Base-by-base conservation (phyloP, 768 basidiomycete genomes). In the Leccinum subgranulosum region DNA sequence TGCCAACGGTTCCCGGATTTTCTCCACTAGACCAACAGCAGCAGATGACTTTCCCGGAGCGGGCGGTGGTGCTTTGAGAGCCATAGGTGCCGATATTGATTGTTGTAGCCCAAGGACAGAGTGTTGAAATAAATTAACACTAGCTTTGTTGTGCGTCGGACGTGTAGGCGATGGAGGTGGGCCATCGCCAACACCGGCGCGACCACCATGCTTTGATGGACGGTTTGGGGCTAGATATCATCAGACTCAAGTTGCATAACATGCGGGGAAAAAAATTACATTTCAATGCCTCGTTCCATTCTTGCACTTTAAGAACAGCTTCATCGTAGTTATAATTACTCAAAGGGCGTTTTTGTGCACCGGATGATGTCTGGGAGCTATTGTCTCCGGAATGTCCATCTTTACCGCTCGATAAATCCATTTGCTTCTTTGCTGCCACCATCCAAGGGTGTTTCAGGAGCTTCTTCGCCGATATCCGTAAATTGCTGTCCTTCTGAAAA, bases 271-370 rank as follows among this genome's bases (percentile, higher is more conserved):
- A 17, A 29, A 11, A 49, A 4, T 66, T 70, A 94, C 92, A 94
- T 74, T 92, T 94, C 57, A 98, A 76, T 1, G 95, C 96, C 71
- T 98, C 92, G 66, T 99, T 99, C 95, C 96, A 99, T 73, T 98
- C 93, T 72, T 98, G 96, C 25, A 99, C 96, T 70, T 92, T 87
- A 64, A 93, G 78, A 33, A 99, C 92, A 19, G 91, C 94, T 66
- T 98, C 92, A 62, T 98, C 94, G 65, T 88, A 97, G 67, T 92
- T 92, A 69, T 90, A 92, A 66, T 91, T 94, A 66, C 85, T 86
- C 51, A 77, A 57, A 12, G 87, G 85, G n/a, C 82, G 76, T 56
- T 72, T 74, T 50, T 62, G 73, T 66, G 54, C 62, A 48, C 48
- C 72, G 61, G 58, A 76, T 67, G 59, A 77, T 71, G 54, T 69